Base-by-base conservation (phyloP, 331 rosid genomes). In the Stylosanthes scabra region DNA sequence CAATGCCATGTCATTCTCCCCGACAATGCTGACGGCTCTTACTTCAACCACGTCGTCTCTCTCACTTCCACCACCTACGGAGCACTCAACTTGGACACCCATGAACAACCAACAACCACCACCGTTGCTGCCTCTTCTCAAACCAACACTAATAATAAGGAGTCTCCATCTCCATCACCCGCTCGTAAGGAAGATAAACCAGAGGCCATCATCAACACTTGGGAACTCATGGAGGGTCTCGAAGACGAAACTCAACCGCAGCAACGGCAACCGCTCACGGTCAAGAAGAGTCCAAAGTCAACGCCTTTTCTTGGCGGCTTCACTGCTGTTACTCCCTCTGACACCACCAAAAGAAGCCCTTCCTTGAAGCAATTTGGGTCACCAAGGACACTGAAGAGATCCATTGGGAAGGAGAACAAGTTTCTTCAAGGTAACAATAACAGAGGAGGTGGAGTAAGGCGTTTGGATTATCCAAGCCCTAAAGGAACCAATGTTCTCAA, bases 201-300 rank as follows among this genome's bases (percentile, higher is more conserved):
- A 10, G 97, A 95, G 65, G 83, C 82, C 6, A 91, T 83, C 6
- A 91, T 93, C 76, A 90, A 93, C 40, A 84, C 96, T 13, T 95
- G 99, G 98, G 99, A 95, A 80, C 92, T 95, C 71, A 95, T 95
- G 99, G 98, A 95, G 49, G 99, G 85, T 15, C 89, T 95, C 1
- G 99, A 95, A 83, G 99, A 90, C 9, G 96, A 81, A 44, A 61
- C 79, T 0, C 55, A 13, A 15, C 58, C 25, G 25, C 25, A 20
- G 14, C 55, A 34, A 34, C 6, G 4, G 5, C 39, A 12, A 47
- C 56, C 56, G 7, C 92, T 96, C 29, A 61, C 90, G 4, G 82
- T 80, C 3, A 95, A 82, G 88, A 90, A 77, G 67, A 90, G 92
- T 82, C 99, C 98, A 1, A 95, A 92, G 39, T 20, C 89, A 2